These are phyloP conservation scores for Sphaerulina vaccinii DNA, from an alignment of 2,329 filamentous ascomycete genomes.

Conservation along the genomic window DNA sequence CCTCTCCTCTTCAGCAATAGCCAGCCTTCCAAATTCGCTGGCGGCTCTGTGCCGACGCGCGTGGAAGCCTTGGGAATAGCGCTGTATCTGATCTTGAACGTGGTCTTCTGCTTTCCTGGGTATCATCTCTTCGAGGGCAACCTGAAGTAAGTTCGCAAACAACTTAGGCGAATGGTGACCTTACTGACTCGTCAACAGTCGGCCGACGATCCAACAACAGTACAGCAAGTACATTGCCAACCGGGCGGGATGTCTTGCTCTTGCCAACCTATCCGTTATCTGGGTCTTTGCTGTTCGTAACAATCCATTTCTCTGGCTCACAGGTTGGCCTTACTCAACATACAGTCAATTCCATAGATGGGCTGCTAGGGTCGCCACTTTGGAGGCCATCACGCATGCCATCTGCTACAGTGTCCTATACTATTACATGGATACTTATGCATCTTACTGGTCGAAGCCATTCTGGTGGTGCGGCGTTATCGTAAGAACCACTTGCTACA, in stretches of 20 bases:
- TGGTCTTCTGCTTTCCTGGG: constrained; percentile 44
- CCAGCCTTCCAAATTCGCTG: too few species aligned
- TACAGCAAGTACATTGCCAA: constrained; percentile 60
- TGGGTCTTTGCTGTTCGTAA: constrained; percentile 69
- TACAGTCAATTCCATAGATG: constrained; percentile 69
- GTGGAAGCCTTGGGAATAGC: too few species aligned
- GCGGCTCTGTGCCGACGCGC: too few species aligned
- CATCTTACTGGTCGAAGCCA: constrained; percentile 38
- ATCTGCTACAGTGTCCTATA: constrained; percentile 48
- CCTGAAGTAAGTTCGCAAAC: constrained; percentile 48
- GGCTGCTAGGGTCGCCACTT: constrained; percentile 61
- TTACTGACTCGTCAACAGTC: constrained; percentile 19
- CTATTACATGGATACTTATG: constrained; percentile 38
- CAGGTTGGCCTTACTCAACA: constrained; percentile 66
- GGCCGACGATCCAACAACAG: constrained; percentile 37
- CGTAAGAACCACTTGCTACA: too few species aligned
- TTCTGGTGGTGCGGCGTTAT: constrained; percentile 55
- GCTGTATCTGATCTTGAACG: constrained; percentile 46
- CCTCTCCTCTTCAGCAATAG: too few species aligned
- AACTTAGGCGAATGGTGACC: too few species aligned
- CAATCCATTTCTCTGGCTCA: constrained; percentile 64
- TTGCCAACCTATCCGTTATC: constrained; percentile 62
- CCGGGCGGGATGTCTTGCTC: constrained; percentile 62
- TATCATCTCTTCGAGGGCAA: constrained; percentile 49
- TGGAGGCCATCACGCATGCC: constrained; percentile 63